Percentiles rank a stretch among this genome's conserved stretches.
Conservation (phyloP, 192 early-diverging fungal genomes). For the Chytriomyces sp. region DNA sequence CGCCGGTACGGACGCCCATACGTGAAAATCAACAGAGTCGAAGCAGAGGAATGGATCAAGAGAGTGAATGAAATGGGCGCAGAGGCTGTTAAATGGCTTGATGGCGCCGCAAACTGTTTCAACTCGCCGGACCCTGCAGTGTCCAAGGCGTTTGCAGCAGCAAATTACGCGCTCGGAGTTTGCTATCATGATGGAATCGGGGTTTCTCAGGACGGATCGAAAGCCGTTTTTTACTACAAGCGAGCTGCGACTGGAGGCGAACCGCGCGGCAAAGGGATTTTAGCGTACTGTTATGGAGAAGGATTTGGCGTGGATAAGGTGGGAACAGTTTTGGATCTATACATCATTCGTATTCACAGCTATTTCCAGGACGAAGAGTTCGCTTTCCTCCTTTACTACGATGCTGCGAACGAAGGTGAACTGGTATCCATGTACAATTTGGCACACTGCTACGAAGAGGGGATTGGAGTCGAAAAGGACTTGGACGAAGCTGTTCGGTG, state of each 20-base stretch:
- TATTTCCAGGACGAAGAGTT: conserved; percentile 50
- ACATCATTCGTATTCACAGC: too few relatives aligned
- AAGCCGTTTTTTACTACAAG: conserved; percentile 75
- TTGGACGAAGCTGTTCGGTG: conserved; percentile 49
- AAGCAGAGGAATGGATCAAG: conserved; percentile 79
- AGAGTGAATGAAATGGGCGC: conserved; percentile 62
- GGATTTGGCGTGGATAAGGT: conserved; percentile 75
- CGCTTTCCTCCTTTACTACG: conserved; percentile 64
- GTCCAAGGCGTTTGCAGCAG: conserved; percentile 41
- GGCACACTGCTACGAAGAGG: conserved; percentile 66
- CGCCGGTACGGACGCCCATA: conserved; percentile 79
- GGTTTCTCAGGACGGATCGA: conserved; percentile 61
- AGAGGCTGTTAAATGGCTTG: conserved; percentile 68
- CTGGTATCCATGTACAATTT: conserved; percentile 64
- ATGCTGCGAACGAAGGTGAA: conserved; percentile 57
- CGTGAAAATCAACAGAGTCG: conserved; percentile 77
- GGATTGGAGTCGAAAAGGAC: conserved; percentile 48
- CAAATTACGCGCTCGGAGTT: conserved; percentile 76
- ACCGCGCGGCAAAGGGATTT: conserved; percentile 60
- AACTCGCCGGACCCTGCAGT: conserved; percentile 30
- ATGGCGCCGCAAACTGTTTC: conserved; percentile 51
- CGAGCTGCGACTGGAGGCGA: conserved; percentile 57
- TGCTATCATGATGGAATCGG: conserved; percentile 86
- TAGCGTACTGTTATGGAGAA: conserved; percentile 88
- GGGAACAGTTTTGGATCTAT: neutral